Evolutionary conservation across 257 asterid genomes (phyloP), one percentile per base, ranked within the genome.

Genomic region (Gynochthodes officinalis): DNA sequence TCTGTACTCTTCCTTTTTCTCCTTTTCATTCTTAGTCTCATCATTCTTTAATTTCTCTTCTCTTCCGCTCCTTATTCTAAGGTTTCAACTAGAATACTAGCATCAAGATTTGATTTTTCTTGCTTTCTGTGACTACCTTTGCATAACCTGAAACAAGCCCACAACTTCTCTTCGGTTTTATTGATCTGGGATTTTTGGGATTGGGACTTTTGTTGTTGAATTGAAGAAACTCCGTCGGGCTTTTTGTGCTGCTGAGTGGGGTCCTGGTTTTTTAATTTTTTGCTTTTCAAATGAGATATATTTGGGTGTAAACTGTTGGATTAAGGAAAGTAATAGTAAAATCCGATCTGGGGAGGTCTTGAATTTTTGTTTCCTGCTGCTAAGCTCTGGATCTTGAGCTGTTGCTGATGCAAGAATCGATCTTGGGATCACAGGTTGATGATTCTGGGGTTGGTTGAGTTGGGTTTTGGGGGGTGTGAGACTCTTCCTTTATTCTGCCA

Each of bases 391-490:
- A 84, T 88, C 91, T 87, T 80, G 83, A 74, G 78, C 74, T 77
- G 39, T 42, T 54, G 79, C 77, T 86, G 83, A 81, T 81, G 84
- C 81, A 84, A 84, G 77, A 68, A 5, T 82, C 77, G 67, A 76
- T 75, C 79, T 84, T 86, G 86, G 86, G 73, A 68, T 65, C 79
- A 43, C 81, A 55, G 82, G 83, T 88, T 77, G 83, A 82, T 70
- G 92, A 87, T 84, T 90, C 92, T 73, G 92, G 94, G 80, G 83
- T 88, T 62, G 91, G 91, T 80, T 89, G 84, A 92, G 76, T 69
- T 75, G 71, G 63, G 62, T 73, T 79, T 71, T 77, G 23, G 69
- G 28, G 72, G 79, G 75, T 66, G 76, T 82, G 72, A 75, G 77
- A 55, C 43, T 69, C 59, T 49, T 48, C 30, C 55, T 28, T 63